Base-by-base conservation (phyloP, 805 yeast species). In the Wickerhamiella galacta region DNA sequence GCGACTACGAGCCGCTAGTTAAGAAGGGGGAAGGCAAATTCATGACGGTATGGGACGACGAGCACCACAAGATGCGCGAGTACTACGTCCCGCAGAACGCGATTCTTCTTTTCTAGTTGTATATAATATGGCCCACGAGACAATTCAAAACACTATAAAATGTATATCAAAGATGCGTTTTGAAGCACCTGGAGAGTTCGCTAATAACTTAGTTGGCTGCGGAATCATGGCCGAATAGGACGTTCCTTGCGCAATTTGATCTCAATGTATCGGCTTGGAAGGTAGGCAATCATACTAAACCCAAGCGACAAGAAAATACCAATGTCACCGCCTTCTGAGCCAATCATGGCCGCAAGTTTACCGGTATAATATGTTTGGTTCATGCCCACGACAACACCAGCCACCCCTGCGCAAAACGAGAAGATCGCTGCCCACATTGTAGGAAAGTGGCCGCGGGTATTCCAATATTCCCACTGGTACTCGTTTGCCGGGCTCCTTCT, bases 371-470 rank as follows among this genome's bases (percentile, higher is more conserved):
- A 82, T 5, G 72, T 77, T 52, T 82, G 95, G 17, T 78, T 65
- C 95, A 82, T 82, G 5, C 93, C 93, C 15, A 81, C 57, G 2
- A 77, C 81, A 1, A 81, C 92, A 30, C 93, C 93, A 0, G 70
- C 77, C 12, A 74, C 74, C 28, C 93, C 94, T 34, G 66, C 56
- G 3, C 68, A 44, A 44, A 80, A 80, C 2, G 83, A 66, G 14
- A 63, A 44, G 3, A 74, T 54, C 0, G 93, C 76, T 1, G 93
- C 93, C 31, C 60, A 57, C 3, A 93, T 90, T 35, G 64, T 57
- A 0, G 93, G 77, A 41, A 80, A 61, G 12, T 62, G 60, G 3
- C 48, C 50, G 28, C 59, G 60, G 41, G 74, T 68, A 50, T 81
- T 69, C 90, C 93, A 82, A 23, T 68, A 65, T 7, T 61, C 63